Evolutionary conservation across 2,329 filamentous ascomycete genomes (phyloP), one percentile per base, ranked within the genome.

Genomic region (Penicillium fuscoglaucum): DNA sequence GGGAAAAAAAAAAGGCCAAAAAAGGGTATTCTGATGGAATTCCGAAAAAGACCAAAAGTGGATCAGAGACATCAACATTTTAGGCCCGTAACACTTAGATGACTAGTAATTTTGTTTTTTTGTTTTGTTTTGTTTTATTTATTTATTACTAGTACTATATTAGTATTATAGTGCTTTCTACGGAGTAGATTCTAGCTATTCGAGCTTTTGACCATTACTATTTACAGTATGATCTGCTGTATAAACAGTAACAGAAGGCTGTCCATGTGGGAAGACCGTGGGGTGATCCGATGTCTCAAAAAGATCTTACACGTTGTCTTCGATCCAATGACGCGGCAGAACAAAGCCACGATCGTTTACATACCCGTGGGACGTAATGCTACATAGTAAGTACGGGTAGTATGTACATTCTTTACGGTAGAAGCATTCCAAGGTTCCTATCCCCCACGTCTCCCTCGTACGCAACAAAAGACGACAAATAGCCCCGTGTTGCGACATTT

Each of bases 41-140:
- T 66, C 55, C 31, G 48, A 67, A 66, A 63, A 57, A 60, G 61
- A 66, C 65, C 58, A 62, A 60, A 55, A 67, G 65, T 66, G 63
- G 63, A 67, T 66, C 65, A 65, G 52, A 62, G 59, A 65, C 64
- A 62, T 63, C 43, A 58, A 54, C 52, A 57, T 53, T 59, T 64
- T 65, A 65, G 62, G 62, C 50, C 56, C 29, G 65, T 67, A 62
- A 67, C 65, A 66, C 58, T 52, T 67, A 61, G 59, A 67, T 66
- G 65, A 66, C 59, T 58, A 56, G 63, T 67, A 65, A 66, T 65
- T 60, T 46, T 47, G 40, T 55, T 58, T 61, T 7, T 6, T 33
- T 33, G 5, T 33, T 33, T 33, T 13, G 29, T 31, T 13, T 13
- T 33, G 29, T 31, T 31, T 31, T 4, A 12, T 31, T 31, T 21